Conservation (phyloP, 495 filamentous ascomycete species). For the Tuber calosporum region DNA sequence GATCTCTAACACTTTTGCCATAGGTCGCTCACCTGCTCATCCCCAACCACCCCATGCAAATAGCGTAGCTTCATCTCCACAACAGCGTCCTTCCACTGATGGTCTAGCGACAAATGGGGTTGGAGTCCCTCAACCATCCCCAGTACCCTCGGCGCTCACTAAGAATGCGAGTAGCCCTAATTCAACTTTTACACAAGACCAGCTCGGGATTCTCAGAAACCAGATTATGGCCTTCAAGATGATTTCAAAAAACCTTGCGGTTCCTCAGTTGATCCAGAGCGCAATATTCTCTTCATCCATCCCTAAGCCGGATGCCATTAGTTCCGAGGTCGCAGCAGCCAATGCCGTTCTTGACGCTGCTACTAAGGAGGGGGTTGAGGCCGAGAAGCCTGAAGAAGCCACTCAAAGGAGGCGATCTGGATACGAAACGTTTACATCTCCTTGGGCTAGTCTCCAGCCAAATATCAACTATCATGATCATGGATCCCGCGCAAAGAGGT, state of each 20-base stretch:
- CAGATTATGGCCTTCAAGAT: conserved; percentile 43
- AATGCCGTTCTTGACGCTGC: conserved; percentile 33
- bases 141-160: conserved; percentile 5
- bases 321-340: conserved; percentile 27
- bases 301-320: conserved; percentile 42
- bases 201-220: conserved; percentile 38
- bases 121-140: conserved; percentile 14
- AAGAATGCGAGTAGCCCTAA: conserved; percentile 29
- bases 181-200: conserved; percentile 40
- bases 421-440: conserved; percentile 40
- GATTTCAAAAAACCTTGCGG: conserved; percentile 42
- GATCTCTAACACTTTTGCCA: conserved; percentile 10
- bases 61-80: conserved; percentile 23
- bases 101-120: conserved; percentile 23
- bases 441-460: conserved; percentile 36
- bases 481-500: conserved; percentile 59
- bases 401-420: conserved; percentile 46
- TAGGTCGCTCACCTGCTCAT: conserved; percentile 26
- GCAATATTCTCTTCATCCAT: conserved; percentile 40
- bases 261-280: conserved; percentile 36
- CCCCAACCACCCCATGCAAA: conserved; percentile 24
- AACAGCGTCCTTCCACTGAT: conserved; percentile 19
- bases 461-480: conserved; percentile 74
- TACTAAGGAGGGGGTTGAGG: conserved; percentile 68
- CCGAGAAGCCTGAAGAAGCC: conserved; percentile 46